These are phyloP conservation scores for Xylaria longipes DNA, from an alignment of 495 filamentous ascomycete genomes.

Conservation along the genomic window DNA sequence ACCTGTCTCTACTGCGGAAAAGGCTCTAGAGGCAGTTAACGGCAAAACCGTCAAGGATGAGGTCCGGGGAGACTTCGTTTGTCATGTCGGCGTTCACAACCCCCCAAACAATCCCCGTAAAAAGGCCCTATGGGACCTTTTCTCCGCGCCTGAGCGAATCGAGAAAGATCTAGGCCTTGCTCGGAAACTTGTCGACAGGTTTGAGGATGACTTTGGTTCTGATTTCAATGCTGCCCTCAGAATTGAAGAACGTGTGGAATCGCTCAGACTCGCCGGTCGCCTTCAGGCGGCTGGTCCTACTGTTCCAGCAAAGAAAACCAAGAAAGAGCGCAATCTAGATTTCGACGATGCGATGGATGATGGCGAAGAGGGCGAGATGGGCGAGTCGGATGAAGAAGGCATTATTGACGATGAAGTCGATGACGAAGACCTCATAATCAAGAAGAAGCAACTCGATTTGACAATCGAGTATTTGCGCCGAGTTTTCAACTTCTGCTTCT, in stretches of 20 bases:
- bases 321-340: conserved; percentile 61
- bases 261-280: conserved; percentile 72
- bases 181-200: conserved; percentile 72
- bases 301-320: conserved; percentile 66
- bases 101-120: conserved; percentile 85
- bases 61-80: conserved; percentile 90
- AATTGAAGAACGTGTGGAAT: conserved; percentile 86
- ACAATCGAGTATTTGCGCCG: conserved; percentile 95
- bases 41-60: conserved; percentile 96
- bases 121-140: conserved; percentile 97
- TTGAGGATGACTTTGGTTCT: conserved; percentile 80
- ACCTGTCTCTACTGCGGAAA: conserved; percentile 69
- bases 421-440: conserved; percentile 84
- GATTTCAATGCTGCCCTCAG: conserved; percentile 73
- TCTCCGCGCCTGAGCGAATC: conserved; percentile 87
- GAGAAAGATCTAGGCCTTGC: conserved; percentile 84
- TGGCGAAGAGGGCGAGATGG: conserved; percentile 73
- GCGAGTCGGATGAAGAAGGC: conserved; percentile 71
- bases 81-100: conserved; percentile 94
- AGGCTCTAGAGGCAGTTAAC: conserved; percentile 89
- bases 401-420: conserved; percentile 84
- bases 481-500: conserved; percentile 99
- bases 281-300: conserved; percentile 70
- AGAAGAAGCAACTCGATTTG: conserved; percentile 96
- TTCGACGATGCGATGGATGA: conserved; percentile 74